Evolutionary conservation across 495 filamentous ascomycete genomes (phyloP), one percentile per base, ranked within the genome.

Genomic region (Annulohypoxylon nitens): DNA sequence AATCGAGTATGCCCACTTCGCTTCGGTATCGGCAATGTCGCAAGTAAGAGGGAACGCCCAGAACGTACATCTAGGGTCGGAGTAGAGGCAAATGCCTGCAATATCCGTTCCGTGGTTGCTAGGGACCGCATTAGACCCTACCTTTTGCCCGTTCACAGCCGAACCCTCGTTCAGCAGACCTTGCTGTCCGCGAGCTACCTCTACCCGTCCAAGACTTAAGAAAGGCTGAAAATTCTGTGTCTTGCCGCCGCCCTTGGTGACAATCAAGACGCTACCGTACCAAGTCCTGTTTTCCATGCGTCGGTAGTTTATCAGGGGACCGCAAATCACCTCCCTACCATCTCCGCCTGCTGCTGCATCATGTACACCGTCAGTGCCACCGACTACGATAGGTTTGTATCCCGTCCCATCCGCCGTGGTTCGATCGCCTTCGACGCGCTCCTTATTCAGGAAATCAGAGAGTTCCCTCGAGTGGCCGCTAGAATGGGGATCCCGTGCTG

Each of bases 221-320:
- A 53, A 73, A 39, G 84, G 83, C 54, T 69, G 69, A 18, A 72
- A 72, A 16, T 41, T 48, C 66, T 81, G 79, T 12, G 76, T 80
- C 71, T 85, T 84, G 11, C 84, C 86, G 1, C 90, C 89, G 0
- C 92, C 90, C 48, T 86, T 89, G 39, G 89, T 91, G 43, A 97
- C 93, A 58, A 97, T 83, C 76, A 97, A 81, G 12, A 97, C 92
- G 77, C 92, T 96, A 33, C 94, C 94, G 75, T 92, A 85, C 94
- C 94, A 97, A n/a, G 78, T 75, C 58, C 82, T 83, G 47, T 87
- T 86, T 80, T 90, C 90, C 92, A 94, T 96, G 76, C 90, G 89
- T 70, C 90, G 88, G 79, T 95, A 93, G 80, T 97, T 97, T 74
- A 97, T 80, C 64, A 97, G 80, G 8, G 94, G 94, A 12, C 94